These are phyloP conservation scores for Leucaena leucocephala DNA, from an alignment of 306 rosid genomes.

Conservation along the genomic window DNA sequence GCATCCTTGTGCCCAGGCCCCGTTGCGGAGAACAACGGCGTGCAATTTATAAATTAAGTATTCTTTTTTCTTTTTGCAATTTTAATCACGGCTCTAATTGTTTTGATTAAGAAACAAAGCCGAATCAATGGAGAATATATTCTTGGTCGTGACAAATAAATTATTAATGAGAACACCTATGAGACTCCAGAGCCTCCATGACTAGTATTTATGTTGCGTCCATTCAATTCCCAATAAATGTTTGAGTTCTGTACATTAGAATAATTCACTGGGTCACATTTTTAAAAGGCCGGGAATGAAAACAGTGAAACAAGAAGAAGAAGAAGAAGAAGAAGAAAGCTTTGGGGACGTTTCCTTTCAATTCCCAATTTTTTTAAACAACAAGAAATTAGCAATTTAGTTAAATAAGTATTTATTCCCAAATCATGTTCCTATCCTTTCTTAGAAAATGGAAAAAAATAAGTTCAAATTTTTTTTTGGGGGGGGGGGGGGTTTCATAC, in stretches of 20 bases:
- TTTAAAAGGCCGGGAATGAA: too few species aligned
- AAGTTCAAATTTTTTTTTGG: too few species aligned
- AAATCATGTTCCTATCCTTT: too few species aligned
- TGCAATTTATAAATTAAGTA: too few species aligned
- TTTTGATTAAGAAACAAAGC: neutral
- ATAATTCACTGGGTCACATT: too few species aligned
- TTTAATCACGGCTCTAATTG: neutral
- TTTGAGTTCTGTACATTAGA: neutral
- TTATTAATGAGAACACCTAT: neutral
- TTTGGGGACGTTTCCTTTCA: neutral
- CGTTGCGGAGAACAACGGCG: neutral
- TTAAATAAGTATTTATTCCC: too few species aligned
- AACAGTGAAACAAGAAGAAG: too few species aligned
- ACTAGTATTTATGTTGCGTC: neutral
- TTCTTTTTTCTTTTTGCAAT: neutral
- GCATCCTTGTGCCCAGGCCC: neutral
- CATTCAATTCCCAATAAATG: neutral
- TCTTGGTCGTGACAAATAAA: conserved; percentile 1
- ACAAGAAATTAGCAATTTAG: too few species aligned
- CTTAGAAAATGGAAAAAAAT: too few species aligned
- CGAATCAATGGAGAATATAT: neutral
- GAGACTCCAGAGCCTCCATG: neutral
- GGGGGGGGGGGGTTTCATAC: too few species aligned
- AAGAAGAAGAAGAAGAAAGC: neutral
- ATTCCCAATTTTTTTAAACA: too few species aligned